Evolutionary conservation across 2,329 filamentous ascomycete genomes (phyloP).

Genomic region (Arthrobotrys musiformis): DNA sequence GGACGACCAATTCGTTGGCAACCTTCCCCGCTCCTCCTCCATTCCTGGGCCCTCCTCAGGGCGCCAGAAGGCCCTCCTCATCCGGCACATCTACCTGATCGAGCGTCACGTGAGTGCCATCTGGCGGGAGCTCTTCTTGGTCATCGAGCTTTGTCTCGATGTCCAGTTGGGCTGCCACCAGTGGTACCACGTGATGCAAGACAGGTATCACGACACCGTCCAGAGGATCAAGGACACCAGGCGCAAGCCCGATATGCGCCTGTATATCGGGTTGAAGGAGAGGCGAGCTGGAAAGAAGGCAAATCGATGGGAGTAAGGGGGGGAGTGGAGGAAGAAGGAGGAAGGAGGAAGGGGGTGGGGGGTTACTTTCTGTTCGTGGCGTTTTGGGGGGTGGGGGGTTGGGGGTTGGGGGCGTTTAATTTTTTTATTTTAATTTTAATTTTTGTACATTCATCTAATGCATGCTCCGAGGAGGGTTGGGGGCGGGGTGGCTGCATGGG

Average conservation of each 20-base stretch:
- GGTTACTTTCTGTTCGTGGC: not conserved
- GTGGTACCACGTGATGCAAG: conserved; percentile 5
- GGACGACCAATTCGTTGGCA: not conserved
- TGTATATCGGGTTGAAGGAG: conserved; percentile 21
- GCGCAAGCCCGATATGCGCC: conserved; percentile 7
- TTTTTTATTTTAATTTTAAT: too few species aligned
- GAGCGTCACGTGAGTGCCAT: conserved; percentile 12
- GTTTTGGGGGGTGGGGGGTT: not conserved
- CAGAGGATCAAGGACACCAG: conserved; percentile 5
- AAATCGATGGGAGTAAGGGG: not conserved
- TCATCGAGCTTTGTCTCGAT: conserved; percentile 1
- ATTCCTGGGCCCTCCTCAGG: not conserved
- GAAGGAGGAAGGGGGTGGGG: not conserved
- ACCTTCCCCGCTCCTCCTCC: not conserved
- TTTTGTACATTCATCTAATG: too few species aligned
- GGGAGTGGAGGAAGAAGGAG: not conserved
- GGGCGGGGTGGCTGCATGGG: too few species aligned
- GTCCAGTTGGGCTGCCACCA: conserved; percentile 12
- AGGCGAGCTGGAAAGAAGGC: not conserved
- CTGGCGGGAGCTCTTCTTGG: conserved; percentile 14
- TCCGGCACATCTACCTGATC: not conserved
- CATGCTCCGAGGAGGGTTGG: too few species aligned
- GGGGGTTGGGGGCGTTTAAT: too few species aligned
- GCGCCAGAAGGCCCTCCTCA: not conserved
- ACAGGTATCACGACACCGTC: not conserved